Conservation (phyloP, 768 basidiomycete species). For the Lactarius hatsudake region DNA sequence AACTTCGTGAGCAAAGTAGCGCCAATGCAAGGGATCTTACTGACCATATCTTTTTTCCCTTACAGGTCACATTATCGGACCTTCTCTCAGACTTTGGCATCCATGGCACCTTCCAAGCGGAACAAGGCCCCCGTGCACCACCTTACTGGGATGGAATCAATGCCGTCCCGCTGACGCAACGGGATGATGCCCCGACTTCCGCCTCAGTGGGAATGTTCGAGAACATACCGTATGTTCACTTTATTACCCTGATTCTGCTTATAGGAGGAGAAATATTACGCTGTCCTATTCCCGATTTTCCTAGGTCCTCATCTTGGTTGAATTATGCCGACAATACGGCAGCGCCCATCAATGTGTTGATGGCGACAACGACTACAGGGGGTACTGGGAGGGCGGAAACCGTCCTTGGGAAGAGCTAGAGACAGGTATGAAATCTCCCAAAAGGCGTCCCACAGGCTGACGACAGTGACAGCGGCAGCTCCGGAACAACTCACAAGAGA, state of each 20-base stretch:
- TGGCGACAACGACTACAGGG: background rate
- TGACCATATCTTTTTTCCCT: background rate
- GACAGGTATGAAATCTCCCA: background rate
- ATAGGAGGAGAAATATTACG: background rate
- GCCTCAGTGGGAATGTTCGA: background rate
- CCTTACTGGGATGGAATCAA: background rate
- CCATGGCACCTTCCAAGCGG: background rate
- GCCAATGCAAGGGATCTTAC: background rate
- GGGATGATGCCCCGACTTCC: background rate
- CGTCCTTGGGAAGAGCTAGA: background rate
- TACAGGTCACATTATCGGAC: background rate
- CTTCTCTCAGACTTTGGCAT: background rate
- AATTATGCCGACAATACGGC: background rate
- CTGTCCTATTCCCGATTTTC: background rate
- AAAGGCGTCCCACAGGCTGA: background rate
- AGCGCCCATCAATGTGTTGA: background rate
- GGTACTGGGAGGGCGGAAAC: background rate
- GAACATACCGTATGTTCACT: background rate
- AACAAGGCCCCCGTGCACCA: background rate
- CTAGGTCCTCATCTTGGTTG: background rate
- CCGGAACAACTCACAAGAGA: background rate
- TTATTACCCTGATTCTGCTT: background rate
- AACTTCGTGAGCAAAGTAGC: background rate
- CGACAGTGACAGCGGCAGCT: background rate
- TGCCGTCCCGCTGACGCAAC: background rate